Percentiles rank a stretch among this genome's conserved stretches.
phyloP scores from a whole-genome alignment of 352 stramenopile species.

The Globisporangium canariense region DNA sequence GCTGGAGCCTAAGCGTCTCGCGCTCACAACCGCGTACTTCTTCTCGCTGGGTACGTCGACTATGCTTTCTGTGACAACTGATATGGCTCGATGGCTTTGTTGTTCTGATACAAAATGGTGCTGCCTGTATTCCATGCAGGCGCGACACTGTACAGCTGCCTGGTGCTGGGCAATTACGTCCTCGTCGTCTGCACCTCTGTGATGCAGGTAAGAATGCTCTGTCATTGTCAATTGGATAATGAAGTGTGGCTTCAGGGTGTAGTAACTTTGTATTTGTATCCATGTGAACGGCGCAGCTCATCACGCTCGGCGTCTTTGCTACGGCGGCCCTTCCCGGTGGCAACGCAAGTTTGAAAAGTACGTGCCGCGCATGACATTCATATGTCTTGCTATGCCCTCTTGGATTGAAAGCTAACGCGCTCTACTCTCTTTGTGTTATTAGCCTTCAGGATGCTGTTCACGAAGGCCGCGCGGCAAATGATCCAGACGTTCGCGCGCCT shows the following conservation, averaged over 20 bases:
- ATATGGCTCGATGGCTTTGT: background rate
- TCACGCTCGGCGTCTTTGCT: conserved; percentile 56
- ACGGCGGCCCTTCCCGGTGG: conserved; percentile 60
- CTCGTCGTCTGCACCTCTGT: conserved; percentile 79
- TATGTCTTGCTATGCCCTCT: too few species aligned
- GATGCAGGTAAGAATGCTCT: conserved; percentile 28
- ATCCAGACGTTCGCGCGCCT: conserved; percentile 54
- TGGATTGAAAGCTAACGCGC: background rate
- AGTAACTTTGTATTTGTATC: background rate
- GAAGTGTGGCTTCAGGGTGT: background rate
- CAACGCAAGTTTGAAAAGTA: conserved; percentile 63
- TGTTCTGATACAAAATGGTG: background rate
- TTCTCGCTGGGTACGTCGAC: conserved; percentile 53
- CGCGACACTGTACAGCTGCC: conserved; percentile 75
- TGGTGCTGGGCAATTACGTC: conserved; percentile 81
- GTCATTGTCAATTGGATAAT: background rate
- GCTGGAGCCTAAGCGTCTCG: conserved; percentile 57
- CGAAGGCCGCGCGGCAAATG: conserved; percentile 61
- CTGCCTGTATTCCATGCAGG: conserved; percentile 19
- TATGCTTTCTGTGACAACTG: background rate
- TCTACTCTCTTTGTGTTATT: background rate
- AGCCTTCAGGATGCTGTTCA: conserved; percentile 66
- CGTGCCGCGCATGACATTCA: background rate
- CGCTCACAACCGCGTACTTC: conserved; percentile 69
- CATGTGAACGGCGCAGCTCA: conserved; percentile 31